Evolutionary conservation across 1,284 basidiomycete genomes (phyloP).

Genomic region (Ustilago bromivora): DNA sequence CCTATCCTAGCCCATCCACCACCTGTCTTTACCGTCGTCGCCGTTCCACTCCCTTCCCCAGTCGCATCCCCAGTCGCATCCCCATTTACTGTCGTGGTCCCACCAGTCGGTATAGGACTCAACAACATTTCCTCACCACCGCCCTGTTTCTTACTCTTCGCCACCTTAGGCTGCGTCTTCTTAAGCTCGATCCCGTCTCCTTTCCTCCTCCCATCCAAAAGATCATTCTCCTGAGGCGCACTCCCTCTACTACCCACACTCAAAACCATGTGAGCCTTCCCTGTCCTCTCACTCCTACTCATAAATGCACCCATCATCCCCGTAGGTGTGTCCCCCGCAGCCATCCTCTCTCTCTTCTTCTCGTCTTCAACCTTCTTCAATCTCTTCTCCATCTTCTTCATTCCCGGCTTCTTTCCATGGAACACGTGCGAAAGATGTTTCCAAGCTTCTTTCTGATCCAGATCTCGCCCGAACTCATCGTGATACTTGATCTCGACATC

Average conservation of each 20-base stretch:
- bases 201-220: constrained; percentile 42
- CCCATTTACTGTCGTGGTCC: constrained; percentile 10
- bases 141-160: constrained; percentile 7
- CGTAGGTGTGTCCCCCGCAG: constrained; percentile 65
- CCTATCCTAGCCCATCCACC: constrained; percentile 47
- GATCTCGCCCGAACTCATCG: constrained; percentile 84
- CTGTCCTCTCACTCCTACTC: constrained; percentile 61
- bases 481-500: constrained; percentile 96
- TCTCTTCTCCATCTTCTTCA: constrained; percentile 65
- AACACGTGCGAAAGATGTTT: constrained; percentile 69
- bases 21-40: constrained; percentile 10
- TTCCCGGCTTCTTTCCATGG: constrained; percentile 67
- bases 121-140: constrained; percentile 20
- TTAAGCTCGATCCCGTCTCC: constrained; percentile 26
- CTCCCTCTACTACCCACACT: constrained; percentile 63
- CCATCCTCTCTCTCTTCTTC: constrained; percentile 64
- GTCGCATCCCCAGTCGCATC: constrained; percentile 2
- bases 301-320: constrained; percentile 66
- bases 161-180: constrained; percentile 6
- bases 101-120: not conserved
- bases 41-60: not conserved
- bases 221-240: constrained; percentile 64
- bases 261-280: constrained; percentile 68
- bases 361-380: constrained; percentile 65
- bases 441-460: constrained; percentile 85